Conservation (phyloP, 768 basidiomycete species). For the Imleria badia region DNA sequence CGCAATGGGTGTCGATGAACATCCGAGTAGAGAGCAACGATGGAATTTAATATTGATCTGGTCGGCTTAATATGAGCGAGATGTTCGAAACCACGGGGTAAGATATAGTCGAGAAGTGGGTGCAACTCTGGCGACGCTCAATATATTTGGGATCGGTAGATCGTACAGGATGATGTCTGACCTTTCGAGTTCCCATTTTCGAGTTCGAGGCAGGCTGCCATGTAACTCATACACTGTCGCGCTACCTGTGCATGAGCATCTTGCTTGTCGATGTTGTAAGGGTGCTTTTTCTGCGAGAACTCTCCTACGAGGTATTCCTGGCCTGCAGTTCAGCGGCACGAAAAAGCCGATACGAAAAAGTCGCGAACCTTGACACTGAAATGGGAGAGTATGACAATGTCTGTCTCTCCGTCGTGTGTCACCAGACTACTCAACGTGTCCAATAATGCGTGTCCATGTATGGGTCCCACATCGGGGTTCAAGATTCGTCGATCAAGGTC, state of each 20-base stretch:
- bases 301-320: neutral
- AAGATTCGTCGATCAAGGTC: neutral
- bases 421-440: neutral
- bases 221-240: neutral
- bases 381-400: neutral
- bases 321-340: too few relatives aligned
- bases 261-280: neutral
- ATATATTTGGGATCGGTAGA: too few relatives aligned
- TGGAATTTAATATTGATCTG: neutral
- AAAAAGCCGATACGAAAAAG: too few relatives aligned
- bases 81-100: neutral
- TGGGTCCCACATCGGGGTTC: neutral
- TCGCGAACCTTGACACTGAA: too few relatives aligned
- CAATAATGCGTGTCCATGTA: neutral
- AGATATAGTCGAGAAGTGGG: neutral
- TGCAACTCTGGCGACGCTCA: too few relatives aligned
- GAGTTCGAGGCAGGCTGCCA: neutral
- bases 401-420: neutral
- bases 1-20: neutral
- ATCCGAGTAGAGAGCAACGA: neutral
- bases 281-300: neutral
- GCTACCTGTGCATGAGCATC: neutral
- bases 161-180: neutral
- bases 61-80: neutral
- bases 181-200: neutral